Evolutionary conservation across 2,329 filamentous ascomycete genomes (phyloP).

Genomic region (Colletotrichum sansevieriae): DNA sequence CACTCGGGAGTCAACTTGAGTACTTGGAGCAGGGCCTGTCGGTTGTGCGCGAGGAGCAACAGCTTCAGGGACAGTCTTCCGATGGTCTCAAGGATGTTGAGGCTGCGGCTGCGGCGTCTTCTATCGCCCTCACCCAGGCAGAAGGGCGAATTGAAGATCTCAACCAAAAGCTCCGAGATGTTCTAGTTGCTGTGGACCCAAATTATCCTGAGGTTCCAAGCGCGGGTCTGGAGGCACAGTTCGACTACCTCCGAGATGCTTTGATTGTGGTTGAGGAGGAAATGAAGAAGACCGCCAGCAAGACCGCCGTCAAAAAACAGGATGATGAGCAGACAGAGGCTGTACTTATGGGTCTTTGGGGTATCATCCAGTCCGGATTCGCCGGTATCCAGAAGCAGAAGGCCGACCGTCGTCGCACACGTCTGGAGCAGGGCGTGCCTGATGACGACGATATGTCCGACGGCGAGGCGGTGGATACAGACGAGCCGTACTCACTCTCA

Average conservation of each 20-base stretch:
- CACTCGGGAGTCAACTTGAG: conserved; percentile 71
- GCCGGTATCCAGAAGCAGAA: conserved; percentile 67
- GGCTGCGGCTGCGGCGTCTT: conserved; percentile 43
- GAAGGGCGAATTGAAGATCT: conserved; percentile 71
- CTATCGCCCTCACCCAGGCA: conserved; percentile 53
- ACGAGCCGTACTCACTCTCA: conserved; percentile 76
- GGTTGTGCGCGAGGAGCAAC: conserved; percentile 70
- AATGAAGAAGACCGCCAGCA: conserved; percentile 52
- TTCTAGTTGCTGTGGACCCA: conserved; percentile 64
- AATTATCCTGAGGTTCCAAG: conserved; percentile 71
- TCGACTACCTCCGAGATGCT: conserved; percentile 75
- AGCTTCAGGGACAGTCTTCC: conserved; percentile 52
- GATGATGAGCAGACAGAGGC: conserved; percentile 68
- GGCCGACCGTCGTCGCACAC: conserved; percentile 64
- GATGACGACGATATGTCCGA: conserved; percentile 73
- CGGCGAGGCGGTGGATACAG: conserved; percentile 69
- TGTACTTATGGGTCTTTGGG: conserved; percentile 68
- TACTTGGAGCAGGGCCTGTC: conserved; percentile 78
- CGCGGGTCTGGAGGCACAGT: conserved; percentile 73
- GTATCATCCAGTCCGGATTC: conserved; percentile 68
- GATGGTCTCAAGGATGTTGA: conserved; percentile 45
- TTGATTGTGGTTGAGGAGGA: conserved; percentile 64
- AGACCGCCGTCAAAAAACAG: conserved; percentile 50
- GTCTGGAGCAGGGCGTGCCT: conserved; percentile 68
- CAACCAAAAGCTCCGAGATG: conserved; percentile 73